These are phyloP conservation scores for Hypoxylon sp. DNA, from an alignment of 2,329 filamentous ascomycete genomes.

Conservation along the genomic window DNA sequence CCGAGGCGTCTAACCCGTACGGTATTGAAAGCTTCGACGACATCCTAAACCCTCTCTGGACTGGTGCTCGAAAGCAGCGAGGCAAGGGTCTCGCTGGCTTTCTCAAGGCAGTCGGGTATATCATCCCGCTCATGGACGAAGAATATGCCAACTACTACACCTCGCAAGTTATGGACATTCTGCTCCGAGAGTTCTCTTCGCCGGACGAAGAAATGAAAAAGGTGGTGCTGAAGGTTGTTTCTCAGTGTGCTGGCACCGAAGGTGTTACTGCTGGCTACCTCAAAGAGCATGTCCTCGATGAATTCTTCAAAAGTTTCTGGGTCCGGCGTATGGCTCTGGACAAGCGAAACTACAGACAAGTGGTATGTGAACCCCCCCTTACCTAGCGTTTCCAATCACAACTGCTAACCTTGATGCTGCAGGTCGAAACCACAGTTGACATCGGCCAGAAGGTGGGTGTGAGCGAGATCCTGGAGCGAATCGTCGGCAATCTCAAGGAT, in stretches of 20 bases:
- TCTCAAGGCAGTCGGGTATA: constrained; percentile 96
- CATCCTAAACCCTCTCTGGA: constrained; percentile 97
- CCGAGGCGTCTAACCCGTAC: constrained; percentile 96
- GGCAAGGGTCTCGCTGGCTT: constrained; percentile 96
- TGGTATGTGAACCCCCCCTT: constrained; percentile 51
- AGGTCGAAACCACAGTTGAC: constrained; percentile 94
- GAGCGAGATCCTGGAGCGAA: constrained; percentile 90
- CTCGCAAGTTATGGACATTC: constrained; percentile 97
- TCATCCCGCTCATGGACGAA: constrained; percentile 99
- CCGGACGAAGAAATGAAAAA: constrained; percentile 99
- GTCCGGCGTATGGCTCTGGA: constrained; percentile 95
- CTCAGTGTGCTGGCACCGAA: constrained; percentile 91
- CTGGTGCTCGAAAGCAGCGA: constrained; percentile 91
- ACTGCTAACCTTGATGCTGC: constrained; percentile 12
- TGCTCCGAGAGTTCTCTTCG: constrained; percentile 93
- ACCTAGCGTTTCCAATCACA: background rate
- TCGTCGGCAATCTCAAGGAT: constrained; percentile 96
- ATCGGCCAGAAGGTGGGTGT: constrained; percentile 98
- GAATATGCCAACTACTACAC: constrained; percentile 99
- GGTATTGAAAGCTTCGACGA: constrained; percentile 99
- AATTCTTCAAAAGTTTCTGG: constrained; percentile 99
- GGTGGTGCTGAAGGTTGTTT: constrained; percentile 96
- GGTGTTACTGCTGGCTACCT: constrained; percentile 95
- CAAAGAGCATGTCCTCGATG: constrained; percentile 91
- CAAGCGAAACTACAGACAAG: constrained; percentile 96